Evolutionary conservation across 257 asterid species (phyloP).

Genomic region (Apocynum venetum): DNA sequence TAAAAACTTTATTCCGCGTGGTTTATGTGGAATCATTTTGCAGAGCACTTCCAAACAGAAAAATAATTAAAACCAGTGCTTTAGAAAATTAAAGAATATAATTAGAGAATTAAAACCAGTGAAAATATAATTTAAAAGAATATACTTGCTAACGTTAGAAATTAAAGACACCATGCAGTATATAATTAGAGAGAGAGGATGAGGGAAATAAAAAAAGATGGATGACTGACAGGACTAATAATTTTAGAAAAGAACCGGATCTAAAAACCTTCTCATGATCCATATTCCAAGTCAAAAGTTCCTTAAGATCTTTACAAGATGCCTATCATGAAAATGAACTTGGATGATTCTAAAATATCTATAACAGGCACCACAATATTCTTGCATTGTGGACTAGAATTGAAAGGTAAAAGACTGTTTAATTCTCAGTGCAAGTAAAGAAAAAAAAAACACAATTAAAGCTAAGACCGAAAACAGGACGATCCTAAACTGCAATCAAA

Average conservation of each 20-base stretch:
- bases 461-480: neutral
- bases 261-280: neutral
- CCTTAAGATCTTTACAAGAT: constrained; percentile 17
- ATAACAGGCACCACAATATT: neutral
- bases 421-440: constrained; percentile 11
- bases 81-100: neutral
- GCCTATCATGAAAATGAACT: constrained; percentile 7
- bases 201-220: constrained; percentile 15
- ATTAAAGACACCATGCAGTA: neutral
- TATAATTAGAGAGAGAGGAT: constrained; percentile 1
- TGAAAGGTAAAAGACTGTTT: neutral
- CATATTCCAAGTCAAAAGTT: constrained; percentile 24
- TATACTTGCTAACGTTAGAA: neutral
- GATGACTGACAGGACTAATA: constrained; percentile 1
- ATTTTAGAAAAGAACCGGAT: neutral
- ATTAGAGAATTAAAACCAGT: too few relatives aligned
- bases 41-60: neutral
- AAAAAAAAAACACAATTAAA: neutral
- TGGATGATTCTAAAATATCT: constrained; percentile 16
- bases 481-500: neutral
- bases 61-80: neutral
- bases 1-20: constrained; percentile 13
- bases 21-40: constrained; percentile 13
- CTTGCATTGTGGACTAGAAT: neutral
- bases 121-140: too few relatives aligned